Conservation (phyloP, 2,329 filamentous ascomycete species). For the Westerdykella ornata region DNA sequence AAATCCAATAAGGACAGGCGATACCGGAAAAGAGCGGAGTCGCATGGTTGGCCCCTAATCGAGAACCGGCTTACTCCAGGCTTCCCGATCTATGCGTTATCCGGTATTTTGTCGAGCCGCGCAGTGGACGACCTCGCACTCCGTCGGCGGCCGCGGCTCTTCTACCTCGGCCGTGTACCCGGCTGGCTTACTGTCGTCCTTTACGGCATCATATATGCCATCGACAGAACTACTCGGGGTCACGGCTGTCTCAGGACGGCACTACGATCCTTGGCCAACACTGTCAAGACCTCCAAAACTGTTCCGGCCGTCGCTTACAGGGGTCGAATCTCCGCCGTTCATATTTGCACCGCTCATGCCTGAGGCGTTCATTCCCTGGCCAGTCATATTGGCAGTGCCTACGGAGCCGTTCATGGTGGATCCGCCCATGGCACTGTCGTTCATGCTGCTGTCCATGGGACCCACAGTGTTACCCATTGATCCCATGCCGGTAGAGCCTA, state of each 20-base stretch:
- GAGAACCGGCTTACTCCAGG: no score
- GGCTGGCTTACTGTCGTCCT: no score
- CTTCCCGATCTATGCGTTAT: no score
- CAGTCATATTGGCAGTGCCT: constrained; percentile 12
- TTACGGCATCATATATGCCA: no score
- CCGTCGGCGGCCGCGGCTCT: no score
- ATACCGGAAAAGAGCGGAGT: no score
- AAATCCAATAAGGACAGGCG: no score
- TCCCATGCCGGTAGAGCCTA: constrained; percentile 12
- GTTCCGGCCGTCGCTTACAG: constrained; percentile 17
- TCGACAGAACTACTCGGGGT: no score
- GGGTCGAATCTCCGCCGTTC: constrained; percentile 14
- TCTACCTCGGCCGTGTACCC: no score
- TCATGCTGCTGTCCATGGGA: constrained; percentile 17
- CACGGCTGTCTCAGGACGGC: background rate
- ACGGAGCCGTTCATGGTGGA: constrained; percentile 1
- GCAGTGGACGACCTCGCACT: no score
- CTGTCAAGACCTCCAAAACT: constrained; percentile 17
- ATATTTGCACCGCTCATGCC: constrained; percentile 7
- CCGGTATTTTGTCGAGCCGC: no score
- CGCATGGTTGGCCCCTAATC: no score
- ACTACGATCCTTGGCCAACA: constrained; percentile 10
- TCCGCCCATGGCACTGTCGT: constrained; percentile 3
- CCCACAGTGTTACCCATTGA: constrained; percentile 12
- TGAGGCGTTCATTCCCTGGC: constrained; percentile 7